Conservation (phyloP, 257 asterid genomes). For the Ligustrum vulgare region DNA sequence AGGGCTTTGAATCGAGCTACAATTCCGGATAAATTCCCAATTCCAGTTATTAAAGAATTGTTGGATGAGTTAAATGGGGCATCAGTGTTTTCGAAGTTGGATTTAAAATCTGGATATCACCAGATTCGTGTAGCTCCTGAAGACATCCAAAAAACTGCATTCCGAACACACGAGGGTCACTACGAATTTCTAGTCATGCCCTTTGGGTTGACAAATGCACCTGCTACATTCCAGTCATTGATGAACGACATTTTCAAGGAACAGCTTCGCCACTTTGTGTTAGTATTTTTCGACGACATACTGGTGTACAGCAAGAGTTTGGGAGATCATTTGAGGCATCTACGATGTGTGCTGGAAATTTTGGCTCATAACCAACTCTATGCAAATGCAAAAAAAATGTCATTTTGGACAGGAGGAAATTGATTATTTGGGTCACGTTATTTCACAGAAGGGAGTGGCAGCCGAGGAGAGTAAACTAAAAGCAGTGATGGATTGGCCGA, state of each 20-base stretch:
- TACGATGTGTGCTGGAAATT: accelerated
- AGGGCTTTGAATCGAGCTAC: no score
- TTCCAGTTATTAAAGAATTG: no score
- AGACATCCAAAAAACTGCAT: no score
- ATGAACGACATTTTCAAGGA: neutral
- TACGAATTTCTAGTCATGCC: neutral
- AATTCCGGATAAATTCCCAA: no score
- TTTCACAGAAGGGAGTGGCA: neutral
- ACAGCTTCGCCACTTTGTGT: neutral
- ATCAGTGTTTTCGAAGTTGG: no score
- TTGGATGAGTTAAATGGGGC: no score
- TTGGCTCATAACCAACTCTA: neutral
- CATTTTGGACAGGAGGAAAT: neutral
- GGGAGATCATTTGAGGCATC: neutral
- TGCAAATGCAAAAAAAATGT: neutral
- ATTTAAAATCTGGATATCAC: no score
- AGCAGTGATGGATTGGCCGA: neutral
- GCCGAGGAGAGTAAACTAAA: neutral
- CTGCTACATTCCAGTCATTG: neutral
- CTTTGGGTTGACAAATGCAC: neutral
- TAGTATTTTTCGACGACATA: slow-evolving; percentile 11
- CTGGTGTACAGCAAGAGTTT: neutral
- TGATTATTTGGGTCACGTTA: neutral
- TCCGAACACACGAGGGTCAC: no score
- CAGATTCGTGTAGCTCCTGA: no score